Base-by-base conservation (phyloP, 2,329 filamentous ascomycete species). In the Clarireedia hainanense region DNA sequence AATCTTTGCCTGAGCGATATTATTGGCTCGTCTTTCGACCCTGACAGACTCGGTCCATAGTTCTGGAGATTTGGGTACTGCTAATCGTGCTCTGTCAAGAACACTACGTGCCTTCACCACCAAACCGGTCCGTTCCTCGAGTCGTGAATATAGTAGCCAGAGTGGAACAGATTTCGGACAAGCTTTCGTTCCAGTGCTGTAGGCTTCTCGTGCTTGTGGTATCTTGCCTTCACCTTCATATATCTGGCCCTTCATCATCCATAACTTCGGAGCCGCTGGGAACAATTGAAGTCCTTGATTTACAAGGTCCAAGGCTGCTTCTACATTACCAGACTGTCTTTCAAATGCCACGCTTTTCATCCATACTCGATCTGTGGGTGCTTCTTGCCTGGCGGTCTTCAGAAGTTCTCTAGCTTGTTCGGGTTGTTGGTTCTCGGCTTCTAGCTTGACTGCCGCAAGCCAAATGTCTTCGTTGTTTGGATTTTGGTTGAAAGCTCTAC, bases 171-270 rank as follows among this genome's bases (percentile, higher is more conserved):
- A 92, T 60, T 85, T 84, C 2, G 91, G 84, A 55, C 90, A 92
- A 0, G 89, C 89, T 66, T 94, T 88, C 42, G 92, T 95, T 37
- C 94, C 94, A 4, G 89, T 86, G 57, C 82, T 83, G 72, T 94
- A 97, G 0, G 92, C 91, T 70, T 97, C 91, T 47, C 94, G 84
- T 3, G 94, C 94, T 71, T 94, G 88, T 0, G 87, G 85, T 14
- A 87, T 74, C 73, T 90, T 91, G 64, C 81, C 85, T 47, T 91
- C 80, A 45, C 85, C 80, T 68, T 96, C 88, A 76, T 99, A 99
- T 60, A 97, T 94, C 69, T 99, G 94, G 0, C 95, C 94, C 73
- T 99, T 99, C 76, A 96, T 89, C 88, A 97, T 96, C 86, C 92
- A 96, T 24, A 99, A 79, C 73, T 97, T 97, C 52, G 89, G 80